Percentiles rank a stretch among this genome's conserved stretches.
Evolutionary conservation across 2,329 filamentous ascomycete species (phyloP).

Genomic region (Colletotrichum shisoi): DNA sequence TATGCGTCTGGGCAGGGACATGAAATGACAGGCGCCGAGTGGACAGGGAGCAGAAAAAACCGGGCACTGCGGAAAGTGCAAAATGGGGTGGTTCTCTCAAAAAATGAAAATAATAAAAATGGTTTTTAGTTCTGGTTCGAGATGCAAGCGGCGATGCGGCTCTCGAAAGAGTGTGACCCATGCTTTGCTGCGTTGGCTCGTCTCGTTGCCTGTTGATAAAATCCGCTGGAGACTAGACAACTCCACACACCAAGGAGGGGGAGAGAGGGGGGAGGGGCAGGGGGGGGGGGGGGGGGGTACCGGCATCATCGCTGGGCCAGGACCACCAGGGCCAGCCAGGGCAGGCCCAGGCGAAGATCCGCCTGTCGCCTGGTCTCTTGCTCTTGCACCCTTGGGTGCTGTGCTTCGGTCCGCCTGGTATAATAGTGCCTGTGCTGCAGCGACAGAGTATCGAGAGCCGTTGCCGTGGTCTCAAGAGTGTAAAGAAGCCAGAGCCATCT

Average conservation of each 20-base stretch:
- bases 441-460: conserved; percentile 2
- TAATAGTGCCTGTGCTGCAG: conserved; percentile 1
- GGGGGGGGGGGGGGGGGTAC: conserved; percentile 45
- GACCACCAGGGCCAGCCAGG: conserved; percentile 21
- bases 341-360: conserved; percentile 55
- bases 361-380: conserved; percentile 30
- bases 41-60: conserved; percentile 24
- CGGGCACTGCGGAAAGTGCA: conserved; percentile 28
- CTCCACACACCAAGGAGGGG: conserved; percentile 66
- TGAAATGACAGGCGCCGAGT: conserved; percentile 15
- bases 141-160: conserved; percentile 72
- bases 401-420: background rate
- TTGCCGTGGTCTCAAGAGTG: background rate
- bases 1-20: conserved; percentile 21
- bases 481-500: background rate
- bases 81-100: conserved; percentile 24
- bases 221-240: conserved; percentile 68
- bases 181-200: conserved; percentile 91
- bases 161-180: conserved; percentile 70
- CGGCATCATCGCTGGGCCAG: conserved; percentile 50
- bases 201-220: conserved; percentile 81
- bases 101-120: too few relatives aligned
- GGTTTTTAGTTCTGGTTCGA: conserved; percentile 43
- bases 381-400: too few relatives aligned
- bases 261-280: conserved; percentile 46